Evolutionary conservation across 1,139 yeast genomes (phyloP).

Genomic region (Kurtzmaniella natalensis): DNA sequence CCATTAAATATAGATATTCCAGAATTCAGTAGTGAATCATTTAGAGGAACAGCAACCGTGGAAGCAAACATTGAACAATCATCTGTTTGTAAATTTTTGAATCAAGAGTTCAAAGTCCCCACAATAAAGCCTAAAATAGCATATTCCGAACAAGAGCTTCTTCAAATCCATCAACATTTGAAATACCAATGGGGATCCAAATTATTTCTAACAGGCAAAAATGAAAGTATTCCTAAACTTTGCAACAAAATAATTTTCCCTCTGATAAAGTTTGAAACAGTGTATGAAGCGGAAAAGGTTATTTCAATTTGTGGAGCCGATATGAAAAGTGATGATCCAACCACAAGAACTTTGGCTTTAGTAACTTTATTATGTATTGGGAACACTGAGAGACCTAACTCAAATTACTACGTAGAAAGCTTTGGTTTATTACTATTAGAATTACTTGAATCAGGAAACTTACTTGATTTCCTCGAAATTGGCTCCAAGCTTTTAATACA

Average conservation of each 20-base stretch:
- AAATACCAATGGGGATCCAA: conserved; percentile 1
- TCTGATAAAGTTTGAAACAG: conserved; percentile 9
- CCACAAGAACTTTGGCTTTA: conserved; percentile 6
- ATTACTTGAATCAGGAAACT: conserved; percentile 26
- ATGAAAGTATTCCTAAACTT: conserved; percentile 11
- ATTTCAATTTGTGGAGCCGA: conserved; percentile 9
- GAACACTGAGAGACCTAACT: conserved; percentile 21
- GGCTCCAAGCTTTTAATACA: background rate
- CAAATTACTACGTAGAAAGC: conserved; percentile 26
- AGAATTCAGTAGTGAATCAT: too few species aligned
- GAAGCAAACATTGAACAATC: too few species aligned
- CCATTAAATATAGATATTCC: too few species aligned
- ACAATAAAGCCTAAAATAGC: background rate
- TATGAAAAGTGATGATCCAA: conserved; percentile 9
- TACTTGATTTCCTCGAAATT: conserved; percentile 18
- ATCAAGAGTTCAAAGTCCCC: background rate
- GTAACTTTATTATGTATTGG: conserved; percentile 17
- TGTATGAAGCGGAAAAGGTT: conserved; percentile 15
- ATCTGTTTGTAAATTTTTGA: background rate
- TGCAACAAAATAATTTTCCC: conserved; percentile 14
- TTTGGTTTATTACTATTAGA: conserved; percentile 33
- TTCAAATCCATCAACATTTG: background rate
- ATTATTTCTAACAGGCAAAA: conserved; percentile 6
- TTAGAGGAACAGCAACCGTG: too few species aligned
- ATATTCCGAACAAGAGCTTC: background rate